Conservation (phyloP, 2,329 filamentous ascomycete species). For the Hypoxylon sp. region DNA sequence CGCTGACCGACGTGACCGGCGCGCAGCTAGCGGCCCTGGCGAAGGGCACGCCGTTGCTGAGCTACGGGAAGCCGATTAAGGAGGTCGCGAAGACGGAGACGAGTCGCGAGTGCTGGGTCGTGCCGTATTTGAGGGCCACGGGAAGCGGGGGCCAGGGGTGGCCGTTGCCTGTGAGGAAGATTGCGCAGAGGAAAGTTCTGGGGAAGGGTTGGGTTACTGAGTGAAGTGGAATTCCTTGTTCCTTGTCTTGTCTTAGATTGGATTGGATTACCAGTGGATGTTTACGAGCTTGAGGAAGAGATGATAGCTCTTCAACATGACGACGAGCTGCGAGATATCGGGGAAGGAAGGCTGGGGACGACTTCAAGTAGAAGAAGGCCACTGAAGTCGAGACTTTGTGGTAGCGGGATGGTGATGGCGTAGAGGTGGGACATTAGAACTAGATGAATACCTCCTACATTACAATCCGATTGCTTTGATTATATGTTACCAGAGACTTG, state of each 20-base stretch:
- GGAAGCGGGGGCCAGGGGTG: slow-evolving; percentile 78
- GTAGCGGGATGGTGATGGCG: not conserved
- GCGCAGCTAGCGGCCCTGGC: slow-evolving; percentile 83
- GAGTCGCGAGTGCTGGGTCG: slow-evolving; percentile 84
- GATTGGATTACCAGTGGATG: not conserved
- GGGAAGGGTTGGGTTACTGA: slow-evolving; percentile 83
- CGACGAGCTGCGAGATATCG: slow-evolving; percentile 84
- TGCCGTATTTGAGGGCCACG: slow-evolving; percentile 81
- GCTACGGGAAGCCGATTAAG: slow-evolving; percentile 91
- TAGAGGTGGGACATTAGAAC: not conserved
- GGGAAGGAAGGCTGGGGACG: slow-evolving; percentile 84
- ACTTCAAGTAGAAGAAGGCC: slow-evolving; percentile 77
- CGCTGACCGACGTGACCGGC: slow-evolving; percentile 83
- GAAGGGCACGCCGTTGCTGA: slow-evolving; percentile 85
- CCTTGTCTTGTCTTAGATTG: not conserved
- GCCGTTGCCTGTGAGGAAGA: slow-evolving; percentile 87
- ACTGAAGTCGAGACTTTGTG: slow-evolving; percentile 66
- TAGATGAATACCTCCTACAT: not conserved
- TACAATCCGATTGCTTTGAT: not conserved
- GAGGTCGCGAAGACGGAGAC: slow-evolving; percentile 71
- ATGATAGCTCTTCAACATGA: slow-evolving; percentile 83
- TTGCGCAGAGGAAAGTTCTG: slow-evolving; percentile 81
- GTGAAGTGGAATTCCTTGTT: slow-evolving; percentile 49
- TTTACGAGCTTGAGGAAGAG: slow-evolving; percentile 85
- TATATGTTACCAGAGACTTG: not conserved